Conservation (phyloP, 176 grass and related monocot species). For the Phyllostachys edulis region DNA sequence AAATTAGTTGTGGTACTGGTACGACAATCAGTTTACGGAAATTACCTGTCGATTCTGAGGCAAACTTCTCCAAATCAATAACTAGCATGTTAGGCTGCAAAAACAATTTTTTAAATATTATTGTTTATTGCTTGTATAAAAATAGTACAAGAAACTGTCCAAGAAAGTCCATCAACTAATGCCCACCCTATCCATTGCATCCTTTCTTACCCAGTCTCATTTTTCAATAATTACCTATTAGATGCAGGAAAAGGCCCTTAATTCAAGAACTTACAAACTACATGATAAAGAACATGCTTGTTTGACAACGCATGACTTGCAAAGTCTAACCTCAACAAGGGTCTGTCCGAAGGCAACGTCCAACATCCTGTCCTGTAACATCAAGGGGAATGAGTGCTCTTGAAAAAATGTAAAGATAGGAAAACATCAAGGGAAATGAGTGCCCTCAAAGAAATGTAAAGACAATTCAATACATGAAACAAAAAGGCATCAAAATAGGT, state of each 20-base stretch:
- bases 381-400: conserved; percentile 14
- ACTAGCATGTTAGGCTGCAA: conserved; percentile 96
- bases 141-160: neutral
- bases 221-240: neutral
- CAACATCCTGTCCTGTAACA: conserved; percentile 77
- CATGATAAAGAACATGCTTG: conserved; percentile 3
- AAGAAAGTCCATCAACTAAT: neutral
- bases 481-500: neutral
- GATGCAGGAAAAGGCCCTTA: neutral
- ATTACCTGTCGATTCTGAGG: conserved; percentile 64
- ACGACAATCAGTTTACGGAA: neutral
- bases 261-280: neutral
- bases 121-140: neutral
- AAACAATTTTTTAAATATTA: conserved; percentile 23
- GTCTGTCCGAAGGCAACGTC: conserved; percentile 90
- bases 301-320: neutral
- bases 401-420: conserved; percentile 24
- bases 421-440: conserved; percentile 26
- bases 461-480: neutral
- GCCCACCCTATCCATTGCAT: neutral
- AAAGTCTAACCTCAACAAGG: conserved; percentile 84
- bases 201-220: neutral
- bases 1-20: conserved; percentile 8
- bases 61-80: conserved; percentile 93
- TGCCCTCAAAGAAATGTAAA: neutral